Conservation (phyloP, 495 filamentous ascomycete genomes). For the Parathielavia hyrcaniae region DNA sequence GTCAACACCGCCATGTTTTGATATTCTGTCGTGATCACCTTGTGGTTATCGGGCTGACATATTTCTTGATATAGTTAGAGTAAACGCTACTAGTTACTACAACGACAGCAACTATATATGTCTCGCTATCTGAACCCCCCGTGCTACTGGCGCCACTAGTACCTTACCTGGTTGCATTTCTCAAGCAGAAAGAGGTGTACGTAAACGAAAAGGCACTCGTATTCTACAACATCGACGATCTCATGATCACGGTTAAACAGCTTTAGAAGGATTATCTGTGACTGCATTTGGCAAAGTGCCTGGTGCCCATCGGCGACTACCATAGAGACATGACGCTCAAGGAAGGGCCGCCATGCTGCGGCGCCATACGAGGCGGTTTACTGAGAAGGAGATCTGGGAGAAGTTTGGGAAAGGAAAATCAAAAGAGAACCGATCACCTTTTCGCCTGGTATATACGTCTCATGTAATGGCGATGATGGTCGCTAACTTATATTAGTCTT, state of each 20-base stretch:
- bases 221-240: slow-evolving; percentile 6
- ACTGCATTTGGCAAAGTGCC: background rate
- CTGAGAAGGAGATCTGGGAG: slow-evolving; percentile 1
- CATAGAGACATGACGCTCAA: background rate
- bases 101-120: slow-evolving; percentile 5
- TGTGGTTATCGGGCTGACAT: background rate
- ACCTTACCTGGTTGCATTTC: slow-evolving; percentile 3
- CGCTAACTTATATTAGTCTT: too few species aligned
- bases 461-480: too few species aligned
- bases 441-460: background rate
- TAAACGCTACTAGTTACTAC: slow-evolving; percentile 8
- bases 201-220: background rate
- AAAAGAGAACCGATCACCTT: background rate
- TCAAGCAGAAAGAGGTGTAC: slow-evolving; percentile 1
- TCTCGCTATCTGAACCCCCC: slow-evolving; percentile 5
- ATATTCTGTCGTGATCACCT: background rate
- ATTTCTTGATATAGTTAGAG: background rate
- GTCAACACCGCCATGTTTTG: background rate
- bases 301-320: slow-evolving; percentile 4
- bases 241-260: background rate
- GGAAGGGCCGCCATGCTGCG: background rate
- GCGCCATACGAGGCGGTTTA: background rate
- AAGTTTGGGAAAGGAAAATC: background rate
- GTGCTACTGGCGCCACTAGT: slow-evolving; percentile 2
- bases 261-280: background rate